Evolutionary conservation across 2,329 filamentous ascomycete genomes (phyloP).

Genomic region (Talaromyces sp.): DNA sequence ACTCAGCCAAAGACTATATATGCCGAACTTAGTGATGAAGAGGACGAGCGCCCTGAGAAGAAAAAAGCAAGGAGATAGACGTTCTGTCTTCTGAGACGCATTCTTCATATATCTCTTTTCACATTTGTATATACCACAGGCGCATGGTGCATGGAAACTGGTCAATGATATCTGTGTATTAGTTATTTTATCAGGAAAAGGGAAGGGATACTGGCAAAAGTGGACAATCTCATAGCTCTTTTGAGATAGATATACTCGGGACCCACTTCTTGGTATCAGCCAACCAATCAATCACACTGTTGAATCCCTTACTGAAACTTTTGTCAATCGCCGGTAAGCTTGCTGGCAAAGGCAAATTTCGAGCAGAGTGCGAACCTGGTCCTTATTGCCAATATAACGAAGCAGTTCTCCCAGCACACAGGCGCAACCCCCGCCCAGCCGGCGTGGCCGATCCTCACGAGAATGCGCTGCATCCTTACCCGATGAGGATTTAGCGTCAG

Average conservation of each 20-base stretch:
- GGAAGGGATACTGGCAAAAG: not conserved
- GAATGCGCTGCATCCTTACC: conserved; percentile 2
- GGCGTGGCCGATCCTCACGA: not conserved
- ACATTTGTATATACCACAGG: conserved; percentile 6
- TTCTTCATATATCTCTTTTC: not conserved
- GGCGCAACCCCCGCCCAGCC: not conserved
- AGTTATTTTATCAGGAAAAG: not conserved
- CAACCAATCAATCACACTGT: not conserved
- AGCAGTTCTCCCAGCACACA: not conserved
- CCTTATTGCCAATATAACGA: not conserved
- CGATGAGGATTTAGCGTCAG: conserved; percentile 7
- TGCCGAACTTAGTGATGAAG: conserved; percentile 78
- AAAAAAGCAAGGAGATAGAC: conserved; percentile 41
- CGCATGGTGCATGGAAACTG: not conserved
- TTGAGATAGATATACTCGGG: not conserved
- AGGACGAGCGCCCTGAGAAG: conserved; percentile 63
- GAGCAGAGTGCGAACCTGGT: not conserved
- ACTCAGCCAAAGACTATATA: conserved; percentile 93
- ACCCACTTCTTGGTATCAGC: not conserved
- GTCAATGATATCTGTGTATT: not conserved
- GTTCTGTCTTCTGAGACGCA: not conserved
- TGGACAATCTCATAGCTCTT: not conserved
- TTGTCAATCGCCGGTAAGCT: not conserved
- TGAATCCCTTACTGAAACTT: not conserved
- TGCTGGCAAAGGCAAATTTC: not conserved